Base-by-base conservation (phyloP, 495 filamentous ascomycete genomes). In the Penicillium paxilli region DNA sequence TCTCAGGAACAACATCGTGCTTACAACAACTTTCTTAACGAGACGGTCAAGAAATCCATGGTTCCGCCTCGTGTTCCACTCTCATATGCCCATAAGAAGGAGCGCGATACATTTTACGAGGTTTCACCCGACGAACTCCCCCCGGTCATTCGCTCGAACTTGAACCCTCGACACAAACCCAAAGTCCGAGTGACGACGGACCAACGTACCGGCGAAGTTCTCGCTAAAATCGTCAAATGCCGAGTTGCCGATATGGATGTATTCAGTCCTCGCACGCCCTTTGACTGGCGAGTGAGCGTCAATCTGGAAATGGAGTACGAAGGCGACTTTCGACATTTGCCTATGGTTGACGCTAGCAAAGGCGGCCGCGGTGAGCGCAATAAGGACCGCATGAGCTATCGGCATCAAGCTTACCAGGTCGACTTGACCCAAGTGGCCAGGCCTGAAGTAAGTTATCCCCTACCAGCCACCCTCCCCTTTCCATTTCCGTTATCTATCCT, bases 361-460 rank as follows among this genome's bases (percentile, higher is more conserved):
- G 55, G 71, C 1, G 71, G 69, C 16, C 77, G 80, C 48, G 71
- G 76, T 5, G 79, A 88, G 51, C 83, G 92, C 8, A 86, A 81
- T 51, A 97, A 97, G 69, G 91, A 97, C 73, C 79, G 92, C 23
- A 74, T 97, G 71, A 92, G 88, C 66, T 97, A 97, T 73, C 83
- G 78, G 17, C 93, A 96, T 66, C 72, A 87, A 41, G 83, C 79
- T 19, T 96, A 94, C 66, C 90, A 92, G 60, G 79, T 97, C 59
- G 92, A 97, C 73, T 69, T 97, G 32, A 97, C 92, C 0, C 91
- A 96, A 65, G 92, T 97, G 11, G 87, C 83, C 9, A 77, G 69
- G 59, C 72, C 67, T 44, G 80, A 83, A 51, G 85, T 90, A 73
- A 72, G 81, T 79, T 48, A 47, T 48, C 17, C 16, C 41, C 11